Conservation (phyloP, 257 asterid species). For the Solanum habrochaites region DNA sequence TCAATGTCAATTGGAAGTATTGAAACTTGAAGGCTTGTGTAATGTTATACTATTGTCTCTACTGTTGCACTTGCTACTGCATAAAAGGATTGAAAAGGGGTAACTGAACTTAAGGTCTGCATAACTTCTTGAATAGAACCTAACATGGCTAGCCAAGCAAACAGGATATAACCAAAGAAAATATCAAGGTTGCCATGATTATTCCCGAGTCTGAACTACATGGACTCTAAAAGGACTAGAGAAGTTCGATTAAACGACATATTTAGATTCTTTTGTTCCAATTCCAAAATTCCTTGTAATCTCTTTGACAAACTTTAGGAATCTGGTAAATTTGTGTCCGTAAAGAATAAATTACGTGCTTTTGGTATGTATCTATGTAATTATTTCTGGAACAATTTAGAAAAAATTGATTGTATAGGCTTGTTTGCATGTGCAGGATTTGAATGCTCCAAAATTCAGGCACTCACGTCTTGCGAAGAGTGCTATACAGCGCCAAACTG, state of each 20-base stretch:
- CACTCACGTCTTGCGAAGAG: slow-evolving; percentile 73
- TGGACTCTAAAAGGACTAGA: background rate
- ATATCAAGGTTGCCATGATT: background rate
- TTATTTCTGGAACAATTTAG: background rate
- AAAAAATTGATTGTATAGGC: background rate
- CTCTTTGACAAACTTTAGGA: background rate
- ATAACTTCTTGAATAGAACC: background rate
- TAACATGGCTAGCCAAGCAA: background rate
- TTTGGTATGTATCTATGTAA: background rate
- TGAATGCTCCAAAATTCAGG: slow-evolving; percentile 84
- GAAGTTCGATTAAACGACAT: background rate
- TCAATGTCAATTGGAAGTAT: background rate
- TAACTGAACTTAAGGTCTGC: background rate
- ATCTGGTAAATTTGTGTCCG: background rate
- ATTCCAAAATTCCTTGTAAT: background rate
- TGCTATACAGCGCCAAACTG: slow-evolving; percentile 66
- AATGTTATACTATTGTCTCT: background rate
- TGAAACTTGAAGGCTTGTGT: background rate
- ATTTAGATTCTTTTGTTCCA: background rate
- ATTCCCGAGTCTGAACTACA: background rate
- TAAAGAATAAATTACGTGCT: background rate
- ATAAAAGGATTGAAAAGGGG: background rate
- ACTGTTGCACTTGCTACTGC: background rate
- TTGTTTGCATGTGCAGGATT: slow-evolving; percentile 39
- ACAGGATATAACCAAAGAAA: background rate